phyloP scores from a whole-genome alignment of 2,329 filamentous ascomycete genomes.

The Akanthomyces muscarius region DNA sequence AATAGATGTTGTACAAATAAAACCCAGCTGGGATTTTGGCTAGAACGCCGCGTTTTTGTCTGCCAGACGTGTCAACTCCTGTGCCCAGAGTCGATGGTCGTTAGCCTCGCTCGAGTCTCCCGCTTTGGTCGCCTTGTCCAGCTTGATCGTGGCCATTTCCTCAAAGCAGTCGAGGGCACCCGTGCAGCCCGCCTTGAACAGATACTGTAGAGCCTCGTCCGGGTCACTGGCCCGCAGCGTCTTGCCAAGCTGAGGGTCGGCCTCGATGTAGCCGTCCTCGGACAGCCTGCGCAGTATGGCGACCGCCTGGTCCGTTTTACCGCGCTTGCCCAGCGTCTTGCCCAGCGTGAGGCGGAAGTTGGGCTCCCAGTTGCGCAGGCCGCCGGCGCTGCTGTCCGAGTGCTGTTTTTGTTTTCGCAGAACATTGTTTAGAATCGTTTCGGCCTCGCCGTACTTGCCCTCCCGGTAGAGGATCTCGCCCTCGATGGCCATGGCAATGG shows the following conservation, averaged over 20 bases:
- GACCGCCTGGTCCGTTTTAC: conserved; percentile 24
- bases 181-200: conserved; percentile 26
- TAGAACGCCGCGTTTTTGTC: conserved; percentile 24
- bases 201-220: conserved; percentile 24
- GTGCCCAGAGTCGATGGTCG: conserved; percentile 28
- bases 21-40: conserved; percentile 25
- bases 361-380: conserved; percentile 13
- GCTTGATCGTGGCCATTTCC: conserved; percentile 28
- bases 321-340: conserved; percentile 11
- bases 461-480: conserved; percentile 28
- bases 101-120: conserved; percentile 18
- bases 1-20: conserved; percentile 3
- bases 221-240: conserved; percentile 23
- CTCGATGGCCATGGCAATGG: conserved; percentile 34
- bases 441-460: conserved; percentile 25
- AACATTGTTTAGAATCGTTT: conserved; percentile 4
- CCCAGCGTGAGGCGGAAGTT: conserved; percentile 8
- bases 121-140: conserved; percentile 23
- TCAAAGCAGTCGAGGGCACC: conserved; percentile 27
- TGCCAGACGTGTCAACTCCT: conserved; percentile 33
- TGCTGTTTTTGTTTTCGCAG: neutral
- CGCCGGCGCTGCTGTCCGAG: neutral
- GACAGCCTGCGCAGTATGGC: conserved; percentile 23
- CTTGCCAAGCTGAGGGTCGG: conserved; percentile 26
- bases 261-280: conserved; percentile 24